Base-by-base conservation (phyloP, 2,329 filamentous ascomycete species). In the Ascocoryne sarcoides region DNA sequence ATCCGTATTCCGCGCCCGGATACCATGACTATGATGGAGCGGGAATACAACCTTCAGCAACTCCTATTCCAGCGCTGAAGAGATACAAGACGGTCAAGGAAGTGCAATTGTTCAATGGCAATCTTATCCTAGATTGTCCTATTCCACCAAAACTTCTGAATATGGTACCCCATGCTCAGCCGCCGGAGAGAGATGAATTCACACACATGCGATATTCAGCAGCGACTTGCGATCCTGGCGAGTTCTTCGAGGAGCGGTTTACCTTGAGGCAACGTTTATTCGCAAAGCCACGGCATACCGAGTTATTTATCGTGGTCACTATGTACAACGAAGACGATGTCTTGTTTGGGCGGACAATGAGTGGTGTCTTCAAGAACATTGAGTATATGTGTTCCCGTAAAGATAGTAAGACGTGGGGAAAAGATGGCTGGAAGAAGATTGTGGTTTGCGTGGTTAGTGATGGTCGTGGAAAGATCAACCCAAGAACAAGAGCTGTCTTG, bases 301-400 rank as follows among this genome's bases (percentile, higher is more conserved):
- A 96, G 65, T 70, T 96, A 2, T 95, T 96, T 63, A 95, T 96
- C 55, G 90, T 89, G 23, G 79, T 96, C 39, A 96, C 90, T 43
- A 95, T 95, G 90, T 98, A 98, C 69, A 98, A 98, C 59, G 92
- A 98, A 59, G 90, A 98, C 61, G 92, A 98, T 55, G 81, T 96
- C 50, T 70, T 95, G 44, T 95, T 98, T 60, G 88, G 92, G 17
- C 80, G 92, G 31, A 96, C 92, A 4, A 86, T 98, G 86, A 85
- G 82, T 36, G 92, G 92, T 62, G 88, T 98, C 4, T 90, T 96
- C 71, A 96, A 98, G 68, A 98, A 98, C 62, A 86, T 98, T 52
- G 90, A 95, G 62, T 89, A 90, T 69, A 95, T 98, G 85, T 95
- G 92, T 64, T 87, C 84, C 45, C 78, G 90, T 36, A 87, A 82